phyloP scores from a whole-genome alignment of 2,329 filamentous ascomycete genomes.

The Purpureocillium lavendulum region DNA sequence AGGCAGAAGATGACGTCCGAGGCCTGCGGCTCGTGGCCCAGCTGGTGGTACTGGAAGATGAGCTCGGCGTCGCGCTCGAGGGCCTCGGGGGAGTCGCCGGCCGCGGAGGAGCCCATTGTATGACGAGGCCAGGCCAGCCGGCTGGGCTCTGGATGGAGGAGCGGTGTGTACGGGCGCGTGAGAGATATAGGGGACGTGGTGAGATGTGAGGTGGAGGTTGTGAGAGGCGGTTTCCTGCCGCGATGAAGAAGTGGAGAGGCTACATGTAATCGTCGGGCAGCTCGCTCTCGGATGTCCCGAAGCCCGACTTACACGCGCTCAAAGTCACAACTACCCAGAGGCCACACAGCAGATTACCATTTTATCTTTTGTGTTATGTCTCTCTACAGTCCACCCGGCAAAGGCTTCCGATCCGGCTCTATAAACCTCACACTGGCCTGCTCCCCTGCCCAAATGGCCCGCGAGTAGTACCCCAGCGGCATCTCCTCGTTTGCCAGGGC shows the following conservation, averaged over 20 bases:
- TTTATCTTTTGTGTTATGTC: no score
- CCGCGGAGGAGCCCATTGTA: no score
- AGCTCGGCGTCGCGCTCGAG: slow-evolving; percentile 22
- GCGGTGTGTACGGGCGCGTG: no score
- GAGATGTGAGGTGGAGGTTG: no score
- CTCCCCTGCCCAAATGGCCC: neutral
- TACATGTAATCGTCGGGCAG: neutral
- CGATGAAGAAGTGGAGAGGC: neutral
- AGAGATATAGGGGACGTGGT: no score
- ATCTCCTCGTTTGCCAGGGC: slow-evolving; percentile 17
- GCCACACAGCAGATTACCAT: no score
- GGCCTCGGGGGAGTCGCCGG: no score
- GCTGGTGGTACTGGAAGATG: slow-evolving; percentile 36
- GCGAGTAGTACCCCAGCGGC: slow-evolving; percentile 17
- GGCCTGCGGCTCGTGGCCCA: slow-evolving; percentile 23
- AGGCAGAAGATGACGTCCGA: slow-evolving; percentile 37
- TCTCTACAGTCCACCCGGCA: no score
- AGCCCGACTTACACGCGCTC: neutral
- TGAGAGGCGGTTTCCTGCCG: no score
- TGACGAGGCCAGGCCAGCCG: no score
- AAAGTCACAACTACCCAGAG: neutral
- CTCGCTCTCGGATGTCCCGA: neutral
- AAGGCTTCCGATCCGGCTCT: no score
- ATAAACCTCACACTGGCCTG: neutral
- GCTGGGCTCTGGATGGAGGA: no score